A percentile compares a stretch with the other conserved stretches of the same genome.
phyloP scores from a whole-genome alignment of 164 flowering plant species.

The Tinospora cordifolia region DNA sequence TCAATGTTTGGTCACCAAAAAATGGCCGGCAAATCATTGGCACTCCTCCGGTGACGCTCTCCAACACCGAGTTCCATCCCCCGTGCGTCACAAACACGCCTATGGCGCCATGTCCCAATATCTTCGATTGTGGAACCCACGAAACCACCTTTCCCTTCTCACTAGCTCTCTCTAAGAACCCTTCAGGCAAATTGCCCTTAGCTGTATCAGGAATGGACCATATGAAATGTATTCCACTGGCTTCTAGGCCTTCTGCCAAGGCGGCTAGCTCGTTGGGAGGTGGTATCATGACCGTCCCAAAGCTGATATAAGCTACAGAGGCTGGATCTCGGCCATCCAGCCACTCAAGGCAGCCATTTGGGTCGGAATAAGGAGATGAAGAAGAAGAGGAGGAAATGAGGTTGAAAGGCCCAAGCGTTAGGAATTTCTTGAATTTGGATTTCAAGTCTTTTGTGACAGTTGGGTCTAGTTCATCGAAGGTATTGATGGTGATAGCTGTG shows the following conservation, averaged over 20 bases:
- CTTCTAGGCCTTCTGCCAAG: constrained; percentile 25
- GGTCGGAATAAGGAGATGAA: constrained; percentile 13
- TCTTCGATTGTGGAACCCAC: constrained; percentile 2
- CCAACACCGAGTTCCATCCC: constrained; percentile 9
- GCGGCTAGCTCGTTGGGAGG: constrained; percentile 18
- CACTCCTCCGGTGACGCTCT: constrained; percentile 1
- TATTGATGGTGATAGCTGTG: constrained; percentile 31
- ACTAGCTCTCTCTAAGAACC: constrained; percentile 14
- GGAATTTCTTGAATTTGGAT: constrained; percentile 25
- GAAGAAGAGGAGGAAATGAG: constrained; percentile 17
- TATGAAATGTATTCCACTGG: constrained; percentile 16
- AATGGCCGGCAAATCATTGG: constrained; percentile 2
- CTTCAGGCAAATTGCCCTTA: constrained; percentile 11
- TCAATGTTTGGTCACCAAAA: constrained; percentile 5
- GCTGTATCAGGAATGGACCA: constrained; percentile 17
- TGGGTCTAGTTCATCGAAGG: constrained; percentile 41
- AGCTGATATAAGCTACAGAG: constrained; percentile 47
- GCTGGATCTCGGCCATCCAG: constrained; percentile 22
- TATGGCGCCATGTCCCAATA: not conserved
- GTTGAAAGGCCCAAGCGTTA: constrained; percentile 39
- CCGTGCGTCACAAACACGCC: constrained; percentile 4
- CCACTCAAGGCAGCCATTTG: constrained; percentile 36
- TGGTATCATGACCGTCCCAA: constrained; percentile 29
- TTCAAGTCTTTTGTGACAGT: constrained; percentile 20
- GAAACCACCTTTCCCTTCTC: constrained; percentile 10